Conservation (phyloP, 208 protist genomes). For the Kentomonas sorsogonicus region DNA sequence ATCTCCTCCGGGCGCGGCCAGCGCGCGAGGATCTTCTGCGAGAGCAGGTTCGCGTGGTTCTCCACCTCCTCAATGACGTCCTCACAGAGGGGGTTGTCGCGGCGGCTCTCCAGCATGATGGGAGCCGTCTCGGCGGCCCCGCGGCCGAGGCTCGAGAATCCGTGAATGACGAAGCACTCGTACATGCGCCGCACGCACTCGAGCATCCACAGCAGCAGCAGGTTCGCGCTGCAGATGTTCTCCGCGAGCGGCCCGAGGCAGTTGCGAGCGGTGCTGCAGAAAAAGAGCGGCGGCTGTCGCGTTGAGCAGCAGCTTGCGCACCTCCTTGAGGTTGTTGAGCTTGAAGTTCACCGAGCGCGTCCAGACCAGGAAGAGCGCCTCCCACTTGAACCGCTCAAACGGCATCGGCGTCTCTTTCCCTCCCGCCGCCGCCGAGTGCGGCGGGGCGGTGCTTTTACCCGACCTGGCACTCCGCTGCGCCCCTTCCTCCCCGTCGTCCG, state of each 20-base stretch:
- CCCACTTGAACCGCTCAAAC: conserved; percentile 9
- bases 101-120: no score
- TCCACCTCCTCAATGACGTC: conserved; percentile 18
- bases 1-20: conserved; percentile 10
- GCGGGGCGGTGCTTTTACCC: no score
- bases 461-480: no score
- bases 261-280: background rate
- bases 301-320: conserved; percentile 10
- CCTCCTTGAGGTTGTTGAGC: conserved; percentile 4
- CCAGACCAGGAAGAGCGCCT: conserved; percentile 13
- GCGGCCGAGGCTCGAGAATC: no score
- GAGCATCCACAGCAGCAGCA: conserved; percentile 33
- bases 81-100: conserved; percentile 19
- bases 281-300: background rate
- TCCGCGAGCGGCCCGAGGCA: background rate
- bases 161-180: conserved; percentile 10
- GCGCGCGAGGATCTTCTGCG: conserved; percentile 10
- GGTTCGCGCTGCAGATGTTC: conserved; percentile 10
- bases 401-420: background rate
- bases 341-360: background rate
- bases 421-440: background rate
- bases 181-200: conserved; percentile 16
- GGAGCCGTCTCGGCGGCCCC: no score
- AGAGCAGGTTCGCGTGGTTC: conserved; percentile 17
- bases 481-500: background rate